phyloP scores from a whole-genome alignment of 2,329 filamentous ascomycete species.

The Paraconiothyrium sp. region DNA sequence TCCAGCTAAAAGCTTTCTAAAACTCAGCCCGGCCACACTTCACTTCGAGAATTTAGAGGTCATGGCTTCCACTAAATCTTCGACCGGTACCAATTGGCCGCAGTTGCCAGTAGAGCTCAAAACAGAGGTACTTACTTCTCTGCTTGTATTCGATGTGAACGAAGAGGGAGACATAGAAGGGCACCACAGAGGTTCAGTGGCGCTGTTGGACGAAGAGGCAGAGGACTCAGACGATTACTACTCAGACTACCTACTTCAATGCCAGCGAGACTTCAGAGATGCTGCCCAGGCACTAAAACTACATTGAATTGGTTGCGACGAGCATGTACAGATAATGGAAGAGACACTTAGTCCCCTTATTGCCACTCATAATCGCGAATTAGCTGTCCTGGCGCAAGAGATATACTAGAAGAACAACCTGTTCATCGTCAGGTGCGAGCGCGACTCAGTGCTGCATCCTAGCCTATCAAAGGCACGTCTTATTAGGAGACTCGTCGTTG shows the following conservation, averaged over 20 bases:
- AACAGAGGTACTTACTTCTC: background rate
- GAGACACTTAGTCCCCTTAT: background rate
- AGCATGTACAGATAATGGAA: background rate
- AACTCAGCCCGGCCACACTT: no score
- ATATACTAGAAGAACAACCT: background rate
- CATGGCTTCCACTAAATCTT: background rate
- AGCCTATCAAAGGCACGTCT: background rate
- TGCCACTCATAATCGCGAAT: background rate
- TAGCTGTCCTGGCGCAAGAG: background rate
- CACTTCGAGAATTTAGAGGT: no score
- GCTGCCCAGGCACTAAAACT: background rate
- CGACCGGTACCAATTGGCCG: background rate
- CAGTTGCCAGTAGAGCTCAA: background rate
- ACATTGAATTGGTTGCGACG: background rate
- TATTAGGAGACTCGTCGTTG: background rate
- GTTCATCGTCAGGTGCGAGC: background rate
- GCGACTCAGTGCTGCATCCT: background rate
- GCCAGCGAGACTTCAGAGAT: no score
- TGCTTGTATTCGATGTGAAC: background rate
- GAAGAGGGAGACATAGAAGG: no score
- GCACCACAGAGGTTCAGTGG: no score
- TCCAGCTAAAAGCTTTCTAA: no score
- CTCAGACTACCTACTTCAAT: no score
- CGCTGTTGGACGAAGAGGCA: background rate
- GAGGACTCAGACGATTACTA: background rate